Evolutionary conservation across 2,329 filamentous ascomycete genomes (phyloP).

Genomic region (Eutypella sp.): DNA sequence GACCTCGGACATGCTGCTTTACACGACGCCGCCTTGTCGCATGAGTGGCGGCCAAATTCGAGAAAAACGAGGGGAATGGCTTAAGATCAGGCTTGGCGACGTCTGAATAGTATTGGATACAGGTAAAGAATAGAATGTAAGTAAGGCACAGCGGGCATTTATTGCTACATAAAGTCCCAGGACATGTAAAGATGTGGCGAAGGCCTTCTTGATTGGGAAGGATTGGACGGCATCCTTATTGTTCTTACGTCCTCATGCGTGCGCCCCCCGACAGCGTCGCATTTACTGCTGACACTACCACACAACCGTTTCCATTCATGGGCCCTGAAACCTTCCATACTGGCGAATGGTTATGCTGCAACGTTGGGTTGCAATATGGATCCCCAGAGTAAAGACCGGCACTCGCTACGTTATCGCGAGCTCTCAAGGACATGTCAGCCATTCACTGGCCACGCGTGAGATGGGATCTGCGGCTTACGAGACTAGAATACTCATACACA

Average conservation of each 20-base stretch:
- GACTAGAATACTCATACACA: no score
- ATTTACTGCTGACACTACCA: not conserved
- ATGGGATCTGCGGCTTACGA: no score
- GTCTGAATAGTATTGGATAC: no score
- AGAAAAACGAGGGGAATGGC: not conserved
- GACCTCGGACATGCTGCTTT: constrained; percentile 3
- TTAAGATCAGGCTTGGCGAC: no score
- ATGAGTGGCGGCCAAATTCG: not conserved
- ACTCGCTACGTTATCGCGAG: not conserved
- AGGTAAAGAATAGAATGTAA: no score
- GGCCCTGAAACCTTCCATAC: not conserved
- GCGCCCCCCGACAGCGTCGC: not conserved
- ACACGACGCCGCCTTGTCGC: not conserved
- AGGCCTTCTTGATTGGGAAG: not conserved
- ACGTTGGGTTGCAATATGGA: not conserved
- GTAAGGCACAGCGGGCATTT: no score
- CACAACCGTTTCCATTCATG: not conserved
- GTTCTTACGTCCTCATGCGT: not conserved
- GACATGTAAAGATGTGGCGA: not conserved
- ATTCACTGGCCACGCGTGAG: not conserved
- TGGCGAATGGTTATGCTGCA: not conserved
- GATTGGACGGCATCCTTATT: not conserved
- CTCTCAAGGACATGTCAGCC: not conserved
- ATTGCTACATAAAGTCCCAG: not conserved
- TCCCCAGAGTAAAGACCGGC: not conserved